Conservation (phyloP, 164 flowering plant genomes). For the Sedum album region DNA sequence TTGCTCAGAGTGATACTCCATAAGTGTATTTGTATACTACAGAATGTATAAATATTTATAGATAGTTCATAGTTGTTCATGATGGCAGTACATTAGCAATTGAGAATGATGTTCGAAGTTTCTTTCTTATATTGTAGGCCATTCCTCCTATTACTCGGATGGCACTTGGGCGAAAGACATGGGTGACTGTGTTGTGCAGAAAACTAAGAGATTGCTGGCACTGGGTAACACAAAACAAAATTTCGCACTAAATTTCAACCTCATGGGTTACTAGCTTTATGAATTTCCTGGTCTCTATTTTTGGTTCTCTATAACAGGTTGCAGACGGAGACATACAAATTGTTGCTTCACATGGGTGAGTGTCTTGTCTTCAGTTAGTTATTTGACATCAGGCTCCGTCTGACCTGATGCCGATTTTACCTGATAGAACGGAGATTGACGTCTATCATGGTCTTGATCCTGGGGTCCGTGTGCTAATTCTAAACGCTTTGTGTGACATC, state of each 20-base stretch:
- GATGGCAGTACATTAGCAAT: neutral
- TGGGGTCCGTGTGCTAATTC: conserved; percentile 75
- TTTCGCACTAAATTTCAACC: neutral
- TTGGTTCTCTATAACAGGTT: conserved; percentile 40
- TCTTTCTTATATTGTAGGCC: conserved; percentile 35
- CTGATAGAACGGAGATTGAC: conserved; percentile 64
- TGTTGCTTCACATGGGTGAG: conserved; percentile 97
- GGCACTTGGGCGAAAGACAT: conserved; percentile 90
- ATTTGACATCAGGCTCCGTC: conserved; percentile 8
- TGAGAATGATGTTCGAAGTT: neutral
- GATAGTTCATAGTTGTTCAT: neutral
- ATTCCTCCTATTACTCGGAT: conserved; percentile 93
- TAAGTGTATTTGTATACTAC: neutral
- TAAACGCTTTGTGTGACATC: conserved; percentile 93
- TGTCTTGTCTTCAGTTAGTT: conserved; percentile 12
- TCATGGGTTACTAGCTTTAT: conserved; percentile 10
- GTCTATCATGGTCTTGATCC: conserved; percentile 75
- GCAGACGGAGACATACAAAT: conserved; percentile 95
- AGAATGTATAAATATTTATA: no score
- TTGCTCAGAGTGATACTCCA: neutral
- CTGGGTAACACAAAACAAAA: conserved; percentile 55
- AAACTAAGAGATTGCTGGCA: conserved; percentile 98
- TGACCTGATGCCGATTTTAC: conserved; percentile 16
- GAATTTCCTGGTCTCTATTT: conserved; percentile 4
- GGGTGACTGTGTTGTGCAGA: conserved; percentile 94